Percentiles rank a stretch among this genome's conserved stretches.
phyloP scores from a whole-genome alignment of 2,329 filamentous ascomycete species.

The Aspergillus vadensis region DNA sequence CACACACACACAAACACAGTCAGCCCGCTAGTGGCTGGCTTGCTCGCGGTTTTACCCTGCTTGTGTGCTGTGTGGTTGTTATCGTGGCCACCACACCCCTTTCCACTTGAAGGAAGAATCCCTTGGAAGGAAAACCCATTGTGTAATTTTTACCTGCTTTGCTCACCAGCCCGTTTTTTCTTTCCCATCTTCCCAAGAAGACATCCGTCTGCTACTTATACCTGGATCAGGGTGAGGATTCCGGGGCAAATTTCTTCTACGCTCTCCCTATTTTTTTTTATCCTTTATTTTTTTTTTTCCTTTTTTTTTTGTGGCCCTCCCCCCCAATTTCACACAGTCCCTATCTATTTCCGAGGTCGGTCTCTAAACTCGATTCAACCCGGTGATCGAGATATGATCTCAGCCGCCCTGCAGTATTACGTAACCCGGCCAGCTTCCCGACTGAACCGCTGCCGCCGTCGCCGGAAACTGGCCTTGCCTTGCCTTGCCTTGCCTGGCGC shows the following conservation, averaged over 20 bases:
- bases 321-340: neutral
- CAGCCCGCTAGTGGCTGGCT: neutral
- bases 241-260: neutral
- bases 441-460: constrained; percentile 1
- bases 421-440: constrained; percentile 11
- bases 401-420: constrained; percentile 17
- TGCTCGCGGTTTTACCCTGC: too few relatives aligned
- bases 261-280: neutral
- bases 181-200: neutral
- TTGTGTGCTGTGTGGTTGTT: neutral
- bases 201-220: constrained; percentile 7
- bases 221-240: neutral
- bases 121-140: too few relatives aligned
- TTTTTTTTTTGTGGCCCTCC: neutral
- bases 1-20: neutral
- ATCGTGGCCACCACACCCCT: neutral
- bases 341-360: neutral
- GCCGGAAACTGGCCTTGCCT: neutral
- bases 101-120: neutral
- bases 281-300: too few relatives aligned
- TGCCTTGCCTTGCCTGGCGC: too few relatives aligned
- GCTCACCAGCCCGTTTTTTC: neutral
- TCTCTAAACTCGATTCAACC: neutral
- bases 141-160: neutral
- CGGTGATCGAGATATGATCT: constrained; percentile 11